A percentile compares a stretch with the other conserved stretches of the same genome.
phyloP scores from a whole-genome alignment of 108 stramenopile genomes.

The Cyclostephanos tholiformis region DNA sequence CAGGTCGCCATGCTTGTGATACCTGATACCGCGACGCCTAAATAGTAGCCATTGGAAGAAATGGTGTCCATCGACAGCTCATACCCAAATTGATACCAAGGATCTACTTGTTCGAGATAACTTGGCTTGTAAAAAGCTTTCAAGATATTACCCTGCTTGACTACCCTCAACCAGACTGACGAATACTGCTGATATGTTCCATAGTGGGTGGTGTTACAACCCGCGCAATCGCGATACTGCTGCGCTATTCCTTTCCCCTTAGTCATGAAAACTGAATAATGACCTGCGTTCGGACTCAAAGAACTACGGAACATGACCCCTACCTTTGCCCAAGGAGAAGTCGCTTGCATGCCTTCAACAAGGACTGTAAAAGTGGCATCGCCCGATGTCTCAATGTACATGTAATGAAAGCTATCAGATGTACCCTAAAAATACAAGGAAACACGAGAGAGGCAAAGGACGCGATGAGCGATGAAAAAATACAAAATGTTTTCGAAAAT shows the following conservation, averaged over 20 bases:
- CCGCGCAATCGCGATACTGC: slow-evolving; percentile 27
- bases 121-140: slow-evolving; percentile 31
- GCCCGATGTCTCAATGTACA: slow-evolving; percentile 47
- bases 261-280: slow-evolving; percentile 20
- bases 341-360: slow-evolving; percentile 17
- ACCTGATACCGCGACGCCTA: slow-evolving; percentile 26
- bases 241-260: slow-evolving; percentile 16
- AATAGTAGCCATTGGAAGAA: slow-evolving; percentile 27
- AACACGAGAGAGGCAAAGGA: background rate
- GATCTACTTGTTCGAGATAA: slow-evolving; percentile 3
- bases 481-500: background rate
- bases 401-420: slow-evolving; percentile 41
- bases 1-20: slow-evolving; percentile 10
- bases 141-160: slow-evolving; percentile 36
- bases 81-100: slow-evolving; percentile 38
- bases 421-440: background rate
- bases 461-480: background rate
- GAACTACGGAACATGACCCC: slow-evolving; percentile 40
- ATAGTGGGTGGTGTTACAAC: slow-evolving; percentile 10
- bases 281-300: slow-evolving; percentile 9
- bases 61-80: slow-evolving; percentile 22
- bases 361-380: slow-evolving; percentile 34
- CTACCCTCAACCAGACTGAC: slow-evolving; percentile 33
- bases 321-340: slow-evolving; percentile 32
- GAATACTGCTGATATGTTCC: background rate